Conservation (phyloP, 257 asterid genomes). For the Nemophila menziesii region DNA sequence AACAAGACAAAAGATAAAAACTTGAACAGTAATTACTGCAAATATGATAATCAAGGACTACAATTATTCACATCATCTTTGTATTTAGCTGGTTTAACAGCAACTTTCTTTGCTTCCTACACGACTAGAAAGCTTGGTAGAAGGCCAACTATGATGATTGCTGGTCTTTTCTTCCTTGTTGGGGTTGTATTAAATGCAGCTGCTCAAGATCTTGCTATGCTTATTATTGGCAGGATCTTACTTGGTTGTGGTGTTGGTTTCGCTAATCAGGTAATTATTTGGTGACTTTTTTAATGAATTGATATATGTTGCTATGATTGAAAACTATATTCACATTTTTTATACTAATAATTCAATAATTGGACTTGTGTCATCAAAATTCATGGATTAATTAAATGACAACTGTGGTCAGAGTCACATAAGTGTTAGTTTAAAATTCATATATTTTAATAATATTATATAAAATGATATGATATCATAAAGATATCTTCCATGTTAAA, state of each 20-base stretch:
- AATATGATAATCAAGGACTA: conserved; percentile 73
- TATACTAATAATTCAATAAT: no score
- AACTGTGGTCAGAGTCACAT: no score
- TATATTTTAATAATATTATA: no score
- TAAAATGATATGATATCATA: no score
- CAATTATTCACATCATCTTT: conserved; percentile 83
- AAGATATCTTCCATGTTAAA: not conserved
- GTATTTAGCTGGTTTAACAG: conserved; percentile 65
- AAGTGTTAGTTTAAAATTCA: no score
- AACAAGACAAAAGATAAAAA: conserved; percentile 14
- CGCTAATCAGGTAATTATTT: conserved; percentile 67
- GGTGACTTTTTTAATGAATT: no score
- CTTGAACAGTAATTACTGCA: conserved; percentile 66
- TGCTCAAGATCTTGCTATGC: conserved; percentile 79
- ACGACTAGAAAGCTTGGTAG: conserved; percentile 71
- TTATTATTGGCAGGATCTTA: conserved; percentile 66
- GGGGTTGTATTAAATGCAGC: conserved; percentile 67
- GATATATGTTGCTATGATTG: not conserved
- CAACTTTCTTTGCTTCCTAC: conserved; percentile 85
- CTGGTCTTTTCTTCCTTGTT: conserved; percentile 51
- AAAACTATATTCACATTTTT: not conserved
- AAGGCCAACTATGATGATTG: conserved; percentile 57
- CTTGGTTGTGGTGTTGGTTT: conserved; percentile 92
- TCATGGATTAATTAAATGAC: no score
- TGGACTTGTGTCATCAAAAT: no score